Base-by-base conservation (phyloP, 768 basidiomycete genomes). In the Termitomyces sp. region DNA sequence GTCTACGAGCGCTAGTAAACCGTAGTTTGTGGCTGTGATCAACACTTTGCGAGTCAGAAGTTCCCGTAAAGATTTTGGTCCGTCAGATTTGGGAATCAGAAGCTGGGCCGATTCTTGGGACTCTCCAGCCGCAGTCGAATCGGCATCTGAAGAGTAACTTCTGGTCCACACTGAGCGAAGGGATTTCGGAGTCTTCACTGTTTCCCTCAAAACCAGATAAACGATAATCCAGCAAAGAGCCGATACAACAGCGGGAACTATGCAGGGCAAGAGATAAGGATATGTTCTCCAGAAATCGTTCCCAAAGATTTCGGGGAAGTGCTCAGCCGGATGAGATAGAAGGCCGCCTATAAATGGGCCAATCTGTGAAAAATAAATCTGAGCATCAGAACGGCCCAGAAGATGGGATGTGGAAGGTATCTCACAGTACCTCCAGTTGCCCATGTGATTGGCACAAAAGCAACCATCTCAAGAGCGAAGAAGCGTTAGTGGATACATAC, bases 261-360 rank as follows among this genome's bases (percentile, higher is more conserved):
- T 79, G 62, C 88, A 90, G 5, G 90, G 82, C 52, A 91, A 77
- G 70, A 91, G 87, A 65, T 88, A 88, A 0, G 86, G 86, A 61
- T 82, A 82, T 54, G 75, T 69, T 22, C 68, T 75, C 75, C 83
- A 79, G 63, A 88, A 85, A 6, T 73, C 70, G 40, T 72, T 63
- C 7, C 75, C 76, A 61, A 88, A 87, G 4, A 79, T 50, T 1
- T 51, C 33, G 12, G 85, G 84, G 62, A 84, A 87, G 18, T 76
- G 77, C 38, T 86, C 80, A 15, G 78, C 78, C 15, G 86, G 87
- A 18, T 78, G 77, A 49, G 84, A 75, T 42, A 88, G 74, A 18
- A 75, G 75, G 11, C 87, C 86, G 13, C 86, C 86, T 16, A 86
- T 80, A 36, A 86, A 70, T 11, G 86, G 85, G 9, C 85, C 84